Conservation (phyloP, 2,329 filamentous ascomycete species). For the Ophiocordyceps unilateralis region DNA sequence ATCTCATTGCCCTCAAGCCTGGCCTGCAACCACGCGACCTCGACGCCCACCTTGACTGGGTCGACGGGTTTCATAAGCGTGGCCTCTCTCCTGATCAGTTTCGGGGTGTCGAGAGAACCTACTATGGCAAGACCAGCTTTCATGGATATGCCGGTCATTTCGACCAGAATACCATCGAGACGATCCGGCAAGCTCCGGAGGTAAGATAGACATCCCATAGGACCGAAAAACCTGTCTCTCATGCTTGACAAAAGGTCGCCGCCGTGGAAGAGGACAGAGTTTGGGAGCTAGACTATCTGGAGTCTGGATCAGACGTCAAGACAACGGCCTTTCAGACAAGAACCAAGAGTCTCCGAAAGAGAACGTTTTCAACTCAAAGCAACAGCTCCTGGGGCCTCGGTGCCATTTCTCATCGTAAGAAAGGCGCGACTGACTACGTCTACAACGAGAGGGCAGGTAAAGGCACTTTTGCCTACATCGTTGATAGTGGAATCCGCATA, state of each 20-base stretch:
- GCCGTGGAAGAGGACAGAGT: conserved; percentile 13
- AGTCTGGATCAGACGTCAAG: neutral
- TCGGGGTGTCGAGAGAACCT: conserved; percentile 15
- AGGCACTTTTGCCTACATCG: conserved; percentile 39
- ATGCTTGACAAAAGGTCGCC: conserved; percentile 9
- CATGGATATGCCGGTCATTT: conserved; percentile 27
- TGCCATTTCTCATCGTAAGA: conserved; percentile 13
- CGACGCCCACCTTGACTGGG: conserved; percentile 27
- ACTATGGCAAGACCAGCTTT: conserved; percentile 13
- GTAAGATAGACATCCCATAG: conserved; percentile 12
- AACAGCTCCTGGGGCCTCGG: conserved; percentile 16
- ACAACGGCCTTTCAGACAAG: neutral
- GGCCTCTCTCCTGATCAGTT: conserved; percentile 30
- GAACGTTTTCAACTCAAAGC: conserved; percentile 11
- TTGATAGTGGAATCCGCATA: conserved; percentile 43
- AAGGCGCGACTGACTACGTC: conserved; percentile 20
- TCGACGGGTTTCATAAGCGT: conserved; percentile 35
- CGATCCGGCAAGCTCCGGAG: conserved; percentile 22
- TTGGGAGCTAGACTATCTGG: conserved; percentile 11
- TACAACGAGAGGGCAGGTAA: conserved; percentile 31
- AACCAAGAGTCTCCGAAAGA: conserved; percentile 11
- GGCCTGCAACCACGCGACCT: conserved; percentile 26
- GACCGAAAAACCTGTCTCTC: neutral
- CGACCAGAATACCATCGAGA: conserved; percentile 20
- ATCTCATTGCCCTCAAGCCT: conserved; percentile 45